Evolutionary conservation across 495 filamentous ascomycete species (phyloP).

Genomic region (Wilcoxina mikolae): DNA sequence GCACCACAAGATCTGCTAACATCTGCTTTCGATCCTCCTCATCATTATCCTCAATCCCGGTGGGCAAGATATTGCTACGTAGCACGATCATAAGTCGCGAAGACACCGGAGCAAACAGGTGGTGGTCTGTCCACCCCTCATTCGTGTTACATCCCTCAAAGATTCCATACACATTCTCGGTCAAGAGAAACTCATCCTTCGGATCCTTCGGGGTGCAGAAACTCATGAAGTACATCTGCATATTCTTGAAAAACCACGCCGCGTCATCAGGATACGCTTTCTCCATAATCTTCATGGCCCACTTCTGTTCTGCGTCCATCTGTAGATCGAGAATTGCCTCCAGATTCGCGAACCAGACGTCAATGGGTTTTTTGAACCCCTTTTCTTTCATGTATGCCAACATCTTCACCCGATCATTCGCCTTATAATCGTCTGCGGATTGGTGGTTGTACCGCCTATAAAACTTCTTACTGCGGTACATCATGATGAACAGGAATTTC

Average conservation of each 20-base stretch:
- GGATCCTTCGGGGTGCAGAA: slow-evolving; percentile 32
- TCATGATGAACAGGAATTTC: slow-evolving; percentile 42
- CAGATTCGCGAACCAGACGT: slow-evolving; percentile 40
- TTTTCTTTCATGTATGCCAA: slow-evolving; percentile 36
- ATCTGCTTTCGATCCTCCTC: no score
- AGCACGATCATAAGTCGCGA: slow-evolving; percentile 38
- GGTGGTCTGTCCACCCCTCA: slow-evolving; percentile 29
- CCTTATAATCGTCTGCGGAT: slow-evolving; percentile 29
- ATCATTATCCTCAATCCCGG: slow-evolving; percentile 6
- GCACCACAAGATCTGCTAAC: no score
- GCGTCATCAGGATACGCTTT: slow-evolving; percentile 34
- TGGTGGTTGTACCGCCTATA: slow-evolving; percentile 29
- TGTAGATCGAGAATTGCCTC: slow-evolving; percentile 34
- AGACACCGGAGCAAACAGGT: slow-evolving; percentile 36
- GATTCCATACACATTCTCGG: slow-evolving; percentile 35
- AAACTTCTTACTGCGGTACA: slow-evolving; percentile 33
- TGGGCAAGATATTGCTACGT: slow-evolving; percentile 26
- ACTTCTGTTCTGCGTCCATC: slow-evolving; percentile 32
- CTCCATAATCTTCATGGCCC: slow-evolving; percentile 25
- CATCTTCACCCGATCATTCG: slow-evolving; percentile 31
- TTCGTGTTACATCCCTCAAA: slow-evolving; percentile 33
- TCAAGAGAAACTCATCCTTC: slow-evolving; percentile 37
- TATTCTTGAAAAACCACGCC: slow-evolving; percentile 32
- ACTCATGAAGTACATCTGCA: slow-evolving; percentile 32
- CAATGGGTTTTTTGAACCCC: slow-evolving; percentile 32